These are phyloP conservation scores for Cladobotryum mycophilum DNA, from an alignment of 2,329 filamentous ascomycete genomes.

Conservation along the genomic window DNA sequence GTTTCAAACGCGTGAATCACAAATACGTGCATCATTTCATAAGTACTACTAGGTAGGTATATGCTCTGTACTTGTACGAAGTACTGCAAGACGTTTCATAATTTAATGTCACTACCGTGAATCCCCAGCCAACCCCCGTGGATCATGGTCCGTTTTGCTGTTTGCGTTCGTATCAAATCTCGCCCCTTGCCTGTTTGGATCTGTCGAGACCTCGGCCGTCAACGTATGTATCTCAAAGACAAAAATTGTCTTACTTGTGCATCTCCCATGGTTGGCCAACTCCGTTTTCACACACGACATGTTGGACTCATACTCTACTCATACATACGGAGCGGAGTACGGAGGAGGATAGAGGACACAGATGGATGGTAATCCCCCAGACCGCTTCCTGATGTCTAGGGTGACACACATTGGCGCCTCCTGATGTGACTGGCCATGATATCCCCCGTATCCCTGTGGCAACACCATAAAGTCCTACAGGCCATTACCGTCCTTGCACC, in stretches of 20 bases:
- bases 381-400: slow-evolving; percentile 10
- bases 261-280: neutral
- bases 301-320: no score
- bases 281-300: neutral
- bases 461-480: slow-evolving; percentile 8
- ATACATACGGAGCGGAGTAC: neutral
- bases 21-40: no score
- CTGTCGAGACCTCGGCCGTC: neutral
- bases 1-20: no score
- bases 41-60: no score
- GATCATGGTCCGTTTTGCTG: no score
- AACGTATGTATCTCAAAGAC: neutral
- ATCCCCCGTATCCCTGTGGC: slow-evolving; percentile 1
- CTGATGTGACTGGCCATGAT: slow-evolving; percentile 10
- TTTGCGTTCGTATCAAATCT: neutral
- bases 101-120: no score
- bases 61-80: no score
- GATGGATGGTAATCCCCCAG: neutral
- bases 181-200: neutral
- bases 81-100: no score
- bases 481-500: neutral
- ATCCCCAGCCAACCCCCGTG: no score
- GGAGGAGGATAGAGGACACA: neutral
- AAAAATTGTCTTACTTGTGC: neutral
- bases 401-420: slow-evolving; percentile 12